Evolutionary conservation across 2,329 filamentous ascomycete species (phyloP), one percentile per base, ranked within the genome.

Genomic region (Beauveria australis): DNA sequence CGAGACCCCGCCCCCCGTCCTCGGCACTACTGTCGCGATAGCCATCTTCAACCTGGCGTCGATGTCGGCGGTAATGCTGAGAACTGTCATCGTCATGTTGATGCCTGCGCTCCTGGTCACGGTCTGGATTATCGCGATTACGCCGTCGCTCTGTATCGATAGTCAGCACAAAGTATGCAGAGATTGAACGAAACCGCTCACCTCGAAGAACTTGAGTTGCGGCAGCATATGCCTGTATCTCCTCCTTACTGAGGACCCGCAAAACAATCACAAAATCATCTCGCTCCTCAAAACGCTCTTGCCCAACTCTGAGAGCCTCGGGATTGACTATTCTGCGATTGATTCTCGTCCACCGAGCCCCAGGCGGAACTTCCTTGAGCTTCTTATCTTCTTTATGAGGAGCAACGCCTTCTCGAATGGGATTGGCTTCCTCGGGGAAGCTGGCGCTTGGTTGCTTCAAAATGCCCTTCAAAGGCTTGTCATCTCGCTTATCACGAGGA

Each of bases 221-320:
- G 64, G 87, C 83, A 14, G 92, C 91, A 70, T 96, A 92, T 40
- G 85, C 87, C 73, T 96, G 89, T 60, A 97, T 96, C 69, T 97
- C 92, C 66, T 95, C 90, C 73, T 89, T 90, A 53, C 85, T 89
- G 70, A 97, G 73, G 8, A 97, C 93, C 60, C 92, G 82, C 60
- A 97, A 79, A 2, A 97, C 92, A 72, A 97, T 96, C 62, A 97
- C 92, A 72, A 92, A 95, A 69, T 96, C 92, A 62, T 92, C 84
- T n/a, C 92, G 84, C 67, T 95, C 89, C 74, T 97, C 93, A 66
- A 89, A 97, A 33, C 93, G 82, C 76, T 97, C 92, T 67, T 94
- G 89, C n/a, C 89, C 89, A 63, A 89, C 82, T 61, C 90, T 89
- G 52, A 97, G 76, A 0, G 92, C 92, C 66, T 93, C 89, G 0